These are phyloP conservation scores for Dysphania ambrosioides DNA, from an alignment of 148 eudicot species.

Conservation along the genomic window DNA sequence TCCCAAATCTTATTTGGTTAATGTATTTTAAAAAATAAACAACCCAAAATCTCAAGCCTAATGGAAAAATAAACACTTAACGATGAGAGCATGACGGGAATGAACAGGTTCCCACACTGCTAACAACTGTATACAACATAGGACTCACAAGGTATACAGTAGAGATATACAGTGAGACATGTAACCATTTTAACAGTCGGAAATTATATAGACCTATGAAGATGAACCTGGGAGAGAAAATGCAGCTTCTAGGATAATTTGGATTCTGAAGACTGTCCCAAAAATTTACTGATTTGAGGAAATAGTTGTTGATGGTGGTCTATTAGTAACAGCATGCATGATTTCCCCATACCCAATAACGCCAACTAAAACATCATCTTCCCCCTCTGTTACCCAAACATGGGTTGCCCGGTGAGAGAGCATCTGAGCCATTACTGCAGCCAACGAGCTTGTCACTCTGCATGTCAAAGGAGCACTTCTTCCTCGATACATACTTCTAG, in stretches of 20 bases:
- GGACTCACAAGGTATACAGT: slow-evolving; percentile 5
- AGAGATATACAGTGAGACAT: neutral
- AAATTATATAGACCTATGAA: neutral
- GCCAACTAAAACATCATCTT: slow-evolving; percentile 76
- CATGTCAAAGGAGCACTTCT: slow-evolving; percentile 90
- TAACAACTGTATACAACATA: slow-evolving; percentile 6
- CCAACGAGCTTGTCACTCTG: slow-evolving; percentile 70
- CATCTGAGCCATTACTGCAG: slow-evolving; percentile 99
- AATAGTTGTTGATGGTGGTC: slow-evolving; percentile 33
- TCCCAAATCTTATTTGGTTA: slow-evolving; percentile 10
- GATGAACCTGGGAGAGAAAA: neutral
- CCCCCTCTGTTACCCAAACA: slow-evolving; percentile 91
- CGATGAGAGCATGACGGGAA: neutral
- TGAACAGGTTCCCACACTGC: slow-evolving; percentile 1
- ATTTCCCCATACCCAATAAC: slow-evolving; percentile 88
- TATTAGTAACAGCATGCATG: slow-evolving; percentile 67
- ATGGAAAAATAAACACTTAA: slow-evolving; percentile 1
- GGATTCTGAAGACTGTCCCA: neutral
- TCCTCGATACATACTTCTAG: slow-evolving; percentile 85
- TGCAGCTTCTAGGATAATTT: neutral
- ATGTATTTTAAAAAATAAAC: slow-evolving; percentile 1
- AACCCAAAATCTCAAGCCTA: neutral
- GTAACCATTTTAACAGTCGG: neutral
- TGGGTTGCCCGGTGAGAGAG: slow-evolving; percentile 89
- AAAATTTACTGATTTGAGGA: slow-evolving; percentile 14